A percentile compares a stretch with the other conserved stretches of the same genome.
Evolutionary conservation across 139 green algal species (phyloP).

Genomic region (Picochlorum costavermella): DNA sequence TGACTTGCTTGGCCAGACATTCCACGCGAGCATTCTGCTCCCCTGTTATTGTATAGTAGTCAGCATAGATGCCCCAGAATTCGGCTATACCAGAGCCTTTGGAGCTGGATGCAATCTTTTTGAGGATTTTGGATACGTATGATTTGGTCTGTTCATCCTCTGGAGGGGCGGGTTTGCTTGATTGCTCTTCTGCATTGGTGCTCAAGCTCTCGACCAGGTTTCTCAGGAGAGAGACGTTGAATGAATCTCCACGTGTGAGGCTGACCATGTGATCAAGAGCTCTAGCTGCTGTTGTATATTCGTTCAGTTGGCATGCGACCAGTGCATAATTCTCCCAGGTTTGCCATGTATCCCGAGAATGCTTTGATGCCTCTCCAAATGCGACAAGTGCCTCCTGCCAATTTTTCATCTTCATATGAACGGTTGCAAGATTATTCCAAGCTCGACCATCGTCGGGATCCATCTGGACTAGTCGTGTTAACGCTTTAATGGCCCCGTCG

Average conservation of each 20-base stretch:
- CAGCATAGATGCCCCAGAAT: constrained; percentile 28
- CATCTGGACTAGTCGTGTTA: constrained; percentile 60
- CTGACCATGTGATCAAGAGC: constrained; percentile 46
- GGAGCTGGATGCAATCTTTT: constrained; percentile 18
- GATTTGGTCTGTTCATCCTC: no score
- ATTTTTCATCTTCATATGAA: constrained; percentile 56
- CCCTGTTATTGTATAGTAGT: constrained; percentile 38
- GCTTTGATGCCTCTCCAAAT: constrained; percentile 50
- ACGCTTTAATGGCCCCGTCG: constrained; percentile 40
- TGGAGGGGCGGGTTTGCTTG: neutral
- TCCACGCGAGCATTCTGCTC: constrained; percentile 42
- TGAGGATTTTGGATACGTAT: neutral
- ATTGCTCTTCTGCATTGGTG: neutral
- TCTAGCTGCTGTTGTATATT: constrained; percentile 28
- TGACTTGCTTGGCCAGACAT: constrained; percentile 52
- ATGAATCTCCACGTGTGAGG: constrained; percentile 33
- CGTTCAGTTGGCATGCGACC: constrained; percentile 3
- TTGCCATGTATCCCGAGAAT: constrained; percentile 78
- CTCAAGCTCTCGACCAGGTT: constrained; percentile 26
- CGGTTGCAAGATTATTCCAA: constrained; percentile 91
- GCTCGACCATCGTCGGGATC: constrained; percentile 79
- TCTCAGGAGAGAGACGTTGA: constrained; percentile 35
- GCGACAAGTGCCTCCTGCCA: constrained; percentile 29
- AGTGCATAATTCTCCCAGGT: constrained; percentile 82
- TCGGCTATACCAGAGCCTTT: constrained; percentile 13